Evolutionary conservation across 805 yeast genomes (phyloP).

Genomic region (Nakazawaea laoshanensis): DNA sequence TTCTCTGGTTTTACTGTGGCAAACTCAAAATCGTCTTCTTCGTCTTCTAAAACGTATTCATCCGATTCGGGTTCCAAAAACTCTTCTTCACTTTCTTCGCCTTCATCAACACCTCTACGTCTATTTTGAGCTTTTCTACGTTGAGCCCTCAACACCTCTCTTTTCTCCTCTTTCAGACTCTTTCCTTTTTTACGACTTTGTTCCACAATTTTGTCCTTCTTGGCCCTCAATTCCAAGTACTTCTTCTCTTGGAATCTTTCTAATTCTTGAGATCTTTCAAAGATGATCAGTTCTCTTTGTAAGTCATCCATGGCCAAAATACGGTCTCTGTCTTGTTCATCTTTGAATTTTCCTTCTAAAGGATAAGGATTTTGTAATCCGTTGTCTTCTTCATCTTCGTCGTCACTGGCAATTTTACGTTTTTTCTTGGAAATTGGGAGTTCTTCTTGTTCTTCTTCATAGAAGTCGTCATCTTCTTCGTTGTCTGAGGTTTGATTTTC

Average conservation of each 20-base stretch:
- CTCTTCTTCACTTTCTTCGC: conserved; percentile 36
- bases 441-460: conserved; percentile 29
- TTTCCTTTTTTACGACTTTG: conserved; percentile 8
- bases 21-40: conserved; percentile 27
- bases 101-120: conserved; percentile 15
- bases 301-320: conserved; percentile 78
- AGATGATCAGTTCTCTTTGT: conserved; percentile 83
- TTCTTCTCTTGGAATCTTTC: conserved; percentile 81
- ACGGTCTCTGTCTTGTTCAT: conserved; percentile 64
- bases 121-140: conserved; percentile 11
- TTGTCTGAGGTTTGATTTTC: conserved; percentile 24
- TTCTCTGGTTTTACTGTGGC: conserved; percentile 21
- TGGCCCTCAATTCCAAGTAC: conserved; percentile 76
- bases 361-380: conserved; percentile 75
- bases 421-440: conserved; percentile 20
- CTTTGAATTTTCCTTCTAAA: conserved; percentile 81
- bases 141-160: conserved; percentile 22
- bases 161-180: conserved; percentile 20
- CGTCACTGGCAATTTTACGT: conserved; percentile 20
- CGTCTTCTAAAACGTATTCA: conserved; percentile 25
- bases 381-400: conserved; percentile 25
- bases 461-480: conserved; percentile 21
- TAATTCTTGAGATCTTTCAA: conserved; percentile 88
- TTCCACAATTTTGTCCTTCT: conserved; percentile 21
- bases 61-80: conserved; percentile 26